Base-by-base conservation (phyloP, 202 grass and related monocot genomes). In the Brachypodium distachyon region DNA sequence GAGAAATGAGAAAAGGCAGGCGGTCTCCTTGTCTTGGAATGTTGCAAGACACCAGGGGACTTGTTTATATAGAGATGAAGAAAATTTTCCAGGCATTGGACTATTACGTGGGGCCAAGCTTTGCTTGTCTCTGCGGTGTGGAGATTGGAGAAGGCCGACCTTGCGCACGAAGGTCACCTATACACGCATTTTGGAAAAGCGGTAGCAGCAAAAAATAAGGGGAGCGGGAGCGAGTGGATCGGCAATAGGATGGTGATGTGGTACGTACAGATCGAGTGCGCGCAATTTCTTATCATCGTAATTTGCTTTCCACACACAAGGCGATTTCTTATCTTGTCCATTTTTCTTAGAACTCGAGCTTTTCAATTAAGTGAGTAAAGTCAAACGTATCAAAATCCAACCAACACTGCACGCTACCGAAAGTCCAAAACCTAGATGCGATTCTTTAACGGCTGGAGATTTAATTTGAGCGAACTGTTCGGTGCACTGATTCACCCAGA, bases 291-390 rank as follows among this genome's bases (percentile, higher is more conserved):
- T 77, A 33, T 72, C 57, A 58, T 49, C 72, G 5, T 70, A 21
- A 39, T 72, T 40, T 77, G 79, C 76, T 82, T 29, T 72, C 79
- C 79, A 87, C 57, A 40, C 37, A 40, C n/a, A n/a, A n/a, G n/a
- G n/a, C n/a, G n/a, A n/a, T n/a, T n/a, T n/a, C n/a, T n/a, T n/a
- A n/a, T n/a, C n/a, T n/a, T n/a, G n/a, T n/a, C n/a, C n/a, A n/a
- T n/a, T n/a, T n/a, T n/a, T n/a, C n/a, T n/a, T n/a, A n/a, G n/a
- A n/a, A n/a, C n/a, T n/a, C n/a, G n/a, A n/a, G n/a, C n/a, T n/a
- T n/a, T n/a, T n/a, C n/a, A n/a, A n/a, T n/a, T n/a, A n/a, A n/a
- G n/a, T n/a, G n/a, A n/a, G n/a, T n/a, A n/a, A n/a, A n/a, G n/a
- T n/a, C n/a, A n/a, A n/a, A n/a, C n/a, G n/a, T n/a, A n/a, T n/a